Base-by-base conservation (phyloP, 2,329 filamentous ascomycete species). In the Ascosphaera apis region DNA sequence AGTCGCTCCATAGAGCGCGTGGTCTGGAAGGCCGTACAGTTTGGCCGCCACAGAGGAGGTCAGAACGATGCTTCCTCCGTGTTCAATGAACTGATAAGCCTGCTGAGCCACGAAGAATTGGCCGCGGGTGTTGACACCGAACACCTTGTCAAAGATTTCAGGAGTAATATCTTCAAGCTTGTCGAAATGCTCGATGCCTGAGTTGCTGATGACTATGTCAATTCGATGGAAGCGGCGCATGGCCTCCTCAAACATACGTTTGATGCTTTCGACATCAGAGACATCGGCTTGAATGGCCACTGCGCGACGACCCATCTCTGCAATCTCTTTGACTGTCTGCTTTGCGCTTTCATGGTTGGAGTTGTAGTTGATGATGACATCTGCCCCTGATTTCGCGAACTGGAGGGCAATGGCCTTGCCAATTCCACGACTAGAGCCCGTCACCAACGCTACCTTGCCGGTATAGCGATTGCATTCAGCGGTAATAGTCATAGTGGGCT, bases 91-190 rank as follows among this genome's bases (percentile, higher is more conserved):
- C 57, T 74, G 74, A 55, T 76, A 76, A 4, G 69, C 77, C 39
- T 77, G 71, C 57, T 80, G 74, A 15, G 75, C 76, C 36, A 82
- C 75, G 53, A 82, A 81, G 62, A 81, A 81, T 56, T 81, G 73
- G 33, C 72, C 73, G 6, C 71, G 61, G 4, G 72, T 66, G 56
- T 78, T 78, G 51, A 77, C 56, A 57, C 60, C 63, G 60, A 78
- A 76, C 43, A 77, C 72, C 41, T 73, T 69, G 52, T 79, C 73
- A 50, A 69, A 78, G 55, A 76, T 72, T 58, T 77, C 72, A 51
- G 72, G 68, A 3, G 69, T 66, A 33, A 77, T 71, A 45, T 76
- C 70, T 57, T 73, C 68, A 40, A 73, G 65, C 53, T 73, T 69
- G 42, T 72, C 70, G 61, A 76, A 77, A 33, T 61, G 66, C 48